Base-by-base conservation (phyloP, 2,329 filamentous ascomycete genomes). In the Nemania sp. region DNA sequence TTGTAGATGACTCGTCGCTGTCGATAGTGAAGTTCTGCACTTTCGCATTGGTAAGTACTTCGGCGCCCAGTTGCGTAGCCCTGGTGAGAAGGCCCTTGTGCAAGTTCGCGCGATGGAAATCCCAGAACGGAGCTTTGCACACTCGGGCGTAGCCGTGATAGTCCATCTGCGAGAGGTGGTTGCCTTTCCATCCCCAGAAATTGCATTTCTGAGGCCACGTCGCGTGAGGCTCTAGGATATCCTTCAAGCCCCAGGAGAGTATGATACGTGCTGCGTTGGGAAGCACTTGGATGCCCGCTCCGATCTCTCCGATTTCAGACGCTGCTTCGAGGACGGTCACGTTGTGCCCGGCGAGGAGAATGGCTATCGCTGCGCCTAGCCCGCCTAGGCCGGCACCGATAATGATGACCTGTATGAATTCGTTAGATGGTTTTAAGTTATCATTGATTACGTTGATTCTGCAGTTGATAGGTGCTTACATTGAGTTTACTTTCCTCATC, bases 381-480 rank as follows among this genome's bases (percentile, higher is more conserved):
- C 81, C 81, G 20, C 79, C 78, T 17, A 83, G 71, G 5, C 81
- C 81, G 8, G 79, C 81, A n/a, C 81, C 81, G 17, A 81, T 74
- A 22, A 83, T 69, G 19, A 82, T 72, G 22, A 81, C 67, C 70
- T 77, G 34, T 8, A 51, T 5, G 12, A 8, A 12, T n/a, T 40
- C 11, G n/a, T n/a, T n/a, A n/a, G n/a, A n/a, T n/a, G n/a, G n/a
- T n/a, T n/a, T n/a, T n/a, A n/a, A n/a, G n/a, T n/a, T n/a, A n/a
- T n/a, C n/a, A n/a, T n/a, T n/a, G n/a, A n/a, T n/a, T n/a, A n/a
- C n/a, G n/a, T n/a, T n/a, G n/a, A n/a, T n/a, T n/a, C n/a, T n/a
- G n/a, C n/a, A n/a, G n/a, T n/a, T n/a, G n/a, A n/a, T n/a, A n/a
- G n/a, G n/a, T 5, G 22, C 54, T 46, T 36, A 56, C 54, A 41